These are phyloP conservation scores for Aureoboletus auriporus DNA, from an alignment of 768 basidiomycete genomes.

Conservation along the genomic window DNA sequence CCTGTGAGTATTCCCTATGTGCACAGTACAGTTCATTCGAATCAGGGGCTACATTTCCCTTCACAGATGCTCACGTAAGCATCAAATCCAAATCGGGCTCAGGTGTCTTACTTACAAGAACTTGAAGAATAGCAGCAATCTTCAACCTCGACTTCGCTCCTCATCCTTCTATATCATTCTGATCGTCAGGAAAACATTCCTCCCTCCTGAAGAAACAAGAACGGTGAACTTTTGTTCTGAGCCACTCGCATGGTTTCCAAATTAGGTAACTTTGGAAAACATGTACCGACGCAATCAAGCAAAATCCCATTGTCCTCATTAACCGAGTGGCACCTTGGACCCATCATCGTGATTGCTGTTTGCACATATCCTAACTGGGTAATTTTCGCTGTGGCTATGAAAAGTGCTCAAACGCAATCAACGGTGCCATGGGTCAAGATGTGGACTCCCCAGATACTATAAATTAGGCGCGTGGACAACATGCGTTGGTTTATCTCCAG, in stretches of 20 bases:
- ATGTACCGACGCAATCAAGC: slow-evolving; percentile 22
- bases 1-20: too few species aligned
- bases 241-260: neutral
- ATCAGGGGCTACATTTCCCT: too few species aligned
- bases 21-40: too few species aligned
- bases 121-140: too few species aligned
- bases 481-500: neutral
- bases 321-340: slow-evolving; percentile 24
- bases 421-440: slow-evolving; percentile 5
- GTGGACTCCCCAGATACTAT: slow-evolving; percentile 9
- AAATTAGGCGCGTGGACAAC: slow-evolving; percentile 14
- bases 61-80: too few species aligned
- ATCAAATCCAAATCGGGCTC: too few species aligned
- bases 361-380: slow-evolving; percentile 15
- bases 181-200: too few species aligned
- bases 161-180: too few species aligned
- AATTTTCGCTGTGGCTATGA: slow-evolving; percentile 16
- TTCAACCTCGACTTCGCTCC: too few species aligned
- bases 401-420: slow-evolving; percentile 26
- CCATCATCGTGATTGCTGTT: slow-evolving; percentile 17
- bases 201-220: neutral
- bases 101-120: too few species aligned
- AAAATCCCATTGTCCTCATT: slow-evolving; percentile 9
- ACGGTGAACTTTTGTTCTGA: neutral
- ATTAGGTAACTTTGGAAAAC: slow-evolving; percentile 4